Evolutionary conservation across 768 basidiomycete genomes (phyloP).

Genomic region (Hericium alpestre): DNA sequence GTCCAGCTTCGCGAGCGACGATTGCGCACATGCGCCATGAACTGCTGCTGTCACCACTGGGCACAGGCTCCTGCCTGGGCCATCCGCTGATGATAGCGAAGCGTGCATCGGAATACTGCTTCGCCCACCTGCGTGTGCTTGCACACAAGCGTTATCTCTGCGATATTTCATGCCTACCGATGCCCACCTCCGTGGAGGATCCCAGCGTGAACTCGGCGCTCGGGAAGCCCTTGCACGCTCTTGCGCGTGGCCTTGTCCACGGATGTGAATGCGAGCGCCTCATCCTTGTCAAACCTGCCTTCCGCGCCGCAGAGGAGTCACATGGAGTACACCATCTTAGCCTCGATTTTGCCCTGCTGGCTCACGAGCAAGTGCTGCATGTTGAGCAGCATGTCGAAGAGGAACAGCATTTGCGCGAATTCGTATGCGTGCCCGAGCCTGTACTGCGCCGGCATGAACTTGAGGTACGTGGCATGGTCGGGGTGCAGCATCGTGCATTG

Average conservation of each 20-base stretch:
- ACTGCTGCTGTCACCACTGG: slow-evolving; percentile 29
- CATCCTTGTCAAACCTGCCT: slow-evolving; percentile 76
- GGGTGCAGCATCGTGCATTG: slow-evolving; percentile 49
- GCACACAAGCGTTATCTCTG: slow-evolving; percentile 72
- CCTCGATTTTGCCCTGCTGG: slow-evolving; percentile 81
- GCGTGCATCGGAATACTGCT: slow-evolving; percentile 39
- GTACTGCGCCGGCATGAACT: slow-evolving; percentile 81
- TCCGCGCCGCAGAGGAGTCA: slow-evolving; percentile 92
- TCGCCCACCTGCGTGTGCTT: slow-evolving; percentile 70
- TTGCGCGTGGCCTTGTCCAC: slow-evolving; percentile 78
- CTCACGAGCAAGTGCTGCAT: slow-evolving; percentile 80
- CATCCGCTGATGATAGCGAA: no score
- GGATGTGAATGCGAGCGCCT: slow-evolving; percentile 75
- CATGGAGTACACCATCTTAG: slow-evolving; percentile 93
- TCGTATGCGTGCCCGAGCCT: slow-evolving; percentile 91
- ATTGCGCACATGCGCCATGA: slow-evolving; percentile 49
- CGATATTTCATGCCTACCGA: slow-evolving; percentile 78
- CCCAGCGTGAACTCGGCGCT: slow-evolving; percentile 93
- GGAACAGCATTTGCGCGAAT: slow-evolving; percentile 75
- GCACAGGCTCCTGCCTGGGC: slow-evolving; percentile 1
- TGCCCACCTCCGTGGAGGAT: slow-evolving; percentile 89
- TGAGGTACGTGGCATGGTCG: slow-evolving; percentile 77
- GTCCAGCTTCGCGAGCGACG: slow-evolving; percentile 31
- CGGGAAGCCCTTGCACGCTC: slow-evolving; percentile 54
- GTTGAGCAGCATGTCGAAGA: slow-evolving; percentile 79